Base-by-base conservation (phyloP, 139 green algal genomes). In the Chlamydomonas sphaeroides region DNA sequence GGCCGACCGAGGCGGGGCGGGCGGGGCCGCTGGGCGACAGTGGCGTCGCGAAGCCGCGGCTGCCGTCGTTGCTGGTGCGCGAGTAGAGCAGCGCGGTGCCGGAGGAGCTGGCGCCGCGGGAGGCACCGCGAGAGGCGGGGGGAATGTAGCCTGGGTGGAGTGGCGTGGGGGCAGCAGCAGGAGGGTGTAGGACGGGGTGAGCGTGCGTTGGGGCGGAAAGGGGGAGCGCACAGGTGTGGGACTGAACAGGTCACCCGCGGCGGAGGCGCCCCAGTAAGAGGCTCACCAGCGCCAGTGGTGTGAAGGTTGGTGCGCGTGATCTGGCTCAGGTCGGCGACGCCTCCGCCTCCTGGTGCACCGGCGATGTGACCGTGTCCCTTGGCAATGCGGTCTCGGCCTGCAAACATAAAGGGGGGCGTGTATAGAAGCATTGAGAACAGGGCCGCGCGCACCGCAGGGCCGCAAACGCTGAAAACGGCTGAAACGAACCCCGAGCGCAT, bases 331-430 rank as follows among this genome's bases (percentile, higher is more conserved):
- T 83, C 76, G 2, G 21, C 25, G 23, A 68, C 57, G 35, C 7
- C n/a, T n/a, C n/a, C 17, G 26, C 62, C 45, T 15, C 76, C 77
- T 0, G 65, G 36, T 1, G 42, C 45, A 17, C 77, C 77, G 3
- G 62, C 63, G 21, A 84, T 68, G 33, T 61, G 65, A 36, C 77
- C 77, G 33, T 45, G 20, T 4, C 77, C 77, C 77, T 84, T 83
- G 45, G 62, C 76, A 20, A 73, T 42, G 11, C 76, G 42, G 35
- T 83, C 76, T 3, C 76, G 76, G 5, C 76, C 76, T 71, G 75
- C 32, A 10, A 18, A 28, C 5, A 39, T 4, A 51, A 33, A 1
- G 11, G 23, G 36, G 36, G 23, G 36, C 23, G 51, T 61, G 14
- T 6, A 25, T 4, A 61, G 20, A 17, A 28, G 20, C 4, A 17